These are phyloP conservation scores for Gyromitra esculenta DNA, from an alignment of 2,329 filamentous ascomycete species.

Conservation along the genomic window DNA sequence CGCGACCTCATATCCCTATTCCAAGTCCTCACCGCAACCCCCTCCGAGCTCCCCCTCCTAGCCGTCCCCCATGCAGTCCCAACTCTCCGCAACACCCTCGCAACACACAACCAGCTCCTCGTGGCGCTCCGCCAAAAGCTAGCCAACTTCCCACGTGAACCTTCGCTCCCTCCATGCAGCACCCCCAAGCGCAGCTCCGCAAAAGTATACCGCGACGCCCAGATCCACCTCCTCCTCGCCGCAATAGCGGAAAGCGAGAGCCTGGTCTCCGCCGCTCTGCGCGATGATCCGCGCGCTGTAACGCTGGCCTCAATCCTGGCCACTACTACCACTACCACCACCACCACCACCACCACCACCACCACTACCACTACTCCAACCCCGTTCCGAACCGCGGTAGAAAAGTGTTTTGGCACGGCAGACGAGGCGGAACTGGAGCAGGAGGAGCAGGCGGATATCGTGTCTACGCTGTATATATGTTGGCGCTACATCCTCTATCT, in stretches of 20 bases:
- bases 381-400: conserved; percentile 14
- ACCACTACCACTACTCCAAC: background rate
- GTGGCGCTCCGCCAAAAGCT: conserved; percentile 42
- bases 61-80: conserved; percentile 2
- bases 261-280: background rate
- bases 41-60: conserved; percentile 34
- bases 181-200: conserved; percentile 31
- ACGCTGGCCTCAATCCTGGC: conserved; percentile 15
- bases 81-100: conserved; percentile 46
- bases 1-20: conserved; percentile 42
- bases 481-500: conserved; percentile 41
- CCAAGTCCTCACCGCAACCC: conserved; percentile 49
- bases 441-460: conserved; percentile 49
- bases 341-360: too few species aligned
- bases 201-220: conserved; percentile 36
- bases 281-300: background rate
- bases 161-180: background rate
- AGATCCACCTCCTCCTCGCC: conserved; percentile 35
- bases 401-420: conserved; percentile 46
- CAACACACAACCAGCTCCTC: conserved; percentile 47
- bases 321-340: too few species aligned
- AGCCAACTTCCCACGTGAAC: conserved; percentile 2
- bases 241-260: conserved; percentile 28
- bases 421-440: conserved; percentile 29
- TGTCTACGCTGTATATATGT: conserved; percentile 52